Conservation (phyloP, 2,329 filamentous ascomycete species). For the Epichloe uncinata region DNA sequence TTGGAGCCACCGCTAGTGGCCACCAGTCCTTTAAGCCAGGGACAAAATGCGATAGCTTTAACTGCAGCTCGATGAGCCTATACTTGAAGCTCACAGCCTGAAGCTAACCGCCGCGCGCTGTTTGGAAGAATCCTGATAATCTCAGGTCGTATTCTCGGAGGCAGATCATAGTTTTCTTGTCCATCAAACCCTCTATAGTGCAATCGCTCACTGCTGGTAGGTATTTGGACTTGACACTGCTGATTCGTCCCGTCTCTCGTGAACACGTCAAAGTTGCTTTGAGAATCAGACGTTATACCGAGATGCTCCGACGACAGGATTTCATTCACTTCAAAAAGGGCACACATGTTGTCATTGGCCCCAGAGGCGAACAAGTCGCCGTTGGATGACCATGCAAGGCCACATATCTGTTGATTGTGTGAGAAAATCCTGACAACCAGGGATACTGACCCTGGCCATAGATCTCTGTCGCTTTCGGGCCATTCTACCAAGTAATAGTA, state of each 20-base stretch:
- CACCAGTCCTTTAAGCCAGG: conserved; percentile 77
- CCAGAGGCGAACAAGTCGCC: conserved; percentile 72
- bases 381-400: conserved; percentile 72
- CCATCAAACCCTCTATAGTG: background rate
- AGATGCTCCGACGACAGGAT: conserved; percentile 26
- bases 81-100: conserved; percentile 51
- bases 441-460: conserved; percentile 67
- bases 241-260: conserved; percentile 9
- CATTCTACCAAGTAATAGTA: conserved; percentile 90
- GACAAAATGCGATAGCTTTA: conserved; percentile 94
- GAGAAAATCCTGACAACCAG: conserved; percentile 64
- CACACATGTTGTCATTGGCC: conserved; percentile 84
- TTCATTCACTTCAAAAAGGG: conserved; percentile 58
- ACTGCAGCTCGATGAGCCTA: conserved; percentile 79
- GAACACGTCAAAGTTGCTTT: background rate
- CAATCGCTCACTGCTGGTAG: background rate
- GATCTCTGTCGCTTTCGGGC: conserved; percentile 52
- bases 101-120: conserved; percentile 33
- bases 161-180: background rate
- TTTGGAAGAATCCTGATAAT: conserved; percentile 11
- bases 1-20: conserved; percentile 90
- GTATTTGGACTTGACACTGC: background rate
- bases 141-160: background rate
- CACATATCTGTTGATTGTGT: conserved; percentile 84
- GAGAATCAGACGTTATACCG: background rate